A percentile compares a stretch with the other conserved stretches of the same genome.
These are phyloP conservation scores for Bacterosira constricta DNA, from an alignment of 108 stramenopile species.

Conservation along the genomic window DNA sequence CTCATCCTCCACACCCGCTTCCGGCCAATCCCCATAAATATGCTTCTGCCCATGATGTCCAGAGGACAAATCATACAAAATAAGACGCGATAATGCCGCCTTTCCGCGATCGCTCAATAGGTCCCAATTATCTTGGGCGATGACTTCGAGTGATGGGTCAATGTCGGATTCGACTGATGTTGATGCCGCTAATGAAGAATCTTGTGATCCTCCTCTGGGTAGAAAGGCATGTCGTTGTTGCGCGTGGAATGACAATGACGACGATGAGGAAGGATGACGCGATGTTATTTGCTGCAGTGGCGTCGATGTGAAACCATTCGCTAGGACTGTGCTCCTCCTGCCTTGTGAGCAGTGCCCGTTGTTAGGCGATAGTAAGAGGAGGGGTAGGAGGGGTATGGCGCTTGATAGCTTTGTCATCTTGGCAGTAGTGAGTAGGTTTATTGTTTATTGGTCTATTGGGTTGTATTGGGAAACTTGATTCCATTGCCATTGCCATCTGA, in stretches of 20 bases:
- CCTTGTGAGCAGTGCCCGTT: too few species aligned
- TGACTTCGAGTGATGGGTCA: constrained; percentile 28
- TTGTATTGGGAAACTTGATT: neutral
- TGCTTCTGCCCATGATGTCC: constrained; percentile 62
- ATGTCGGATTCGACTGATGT: constrained; percentile 26
- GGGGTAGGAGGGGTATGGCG: neutral
- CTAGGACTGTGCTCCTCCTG: too few species aligned
- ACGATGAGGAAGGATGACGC: too few species aligned
- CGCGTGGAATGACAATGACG: neutral
- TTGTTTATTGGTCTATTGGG: too few species aligned
- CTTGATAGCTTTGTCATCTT: neutral
- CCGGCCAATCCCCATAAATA: constrained; percentile 91
- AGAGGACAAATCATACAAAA: constrained; percentile 49
- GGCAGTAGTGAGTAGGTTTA: too few species aligned
- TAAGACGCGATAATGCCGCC: constrained; percentile 60
- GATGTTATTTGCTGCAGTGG: too few species aligned
- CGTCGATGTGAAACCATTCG: neutral
- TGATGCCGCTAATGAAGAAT: neutral
- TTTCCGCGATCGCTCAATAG: constrained; percentile 70
- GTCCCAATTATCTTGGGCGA: constrained; percentile 62
- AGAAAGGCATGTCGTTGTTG: neutral
- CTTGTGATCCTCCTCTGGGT: neutral
- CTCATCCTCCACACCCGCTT: constrained; percentile 74
- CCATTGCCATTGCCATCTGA: too few species aligned
- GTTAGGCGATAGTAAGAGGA: neutral